phyloP scores from a whole-genome alignment of 208 protist species.

The Endotrypanum monterogeii region DNA sequence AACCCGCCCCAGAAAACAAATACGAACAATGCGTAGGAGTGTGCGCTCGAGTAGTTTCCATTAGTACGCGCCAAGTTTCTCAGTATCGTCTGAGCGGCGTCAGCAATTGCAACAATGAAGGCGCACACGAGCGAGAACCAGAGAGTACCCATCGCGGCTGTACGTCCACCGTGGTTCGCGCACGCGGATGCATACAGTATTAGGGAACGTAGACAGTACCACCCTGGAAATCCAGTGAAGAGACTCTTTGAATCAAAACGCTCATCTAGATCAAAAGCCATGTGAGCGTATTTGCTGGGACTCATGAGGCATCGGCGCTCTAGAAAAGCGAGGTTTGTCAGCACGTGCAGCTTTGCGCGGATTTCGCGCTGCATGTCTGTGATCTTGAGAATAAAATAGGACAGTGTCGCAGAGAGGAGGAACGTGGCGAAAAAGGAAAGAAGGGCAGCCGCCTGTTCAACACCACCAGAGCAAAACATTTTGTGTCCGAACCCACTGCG shows the following conservation, averaged over 20 bases:
- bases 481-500: constrained; percentile 49
- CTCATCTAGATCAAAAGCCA: constrained; percentile 68
- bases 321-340: constrained; percentile 71
- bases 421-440: constrained; percentile 57
- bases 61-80: constrained; percentile 18
- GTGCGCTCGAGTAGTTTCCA: constrained; percentile 50
- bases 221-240: constrained; percentile 72
- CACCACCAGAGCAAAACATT: constrained; percentile 44
- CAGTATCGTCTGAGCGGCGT: constrained; percentile 45
- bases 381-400: constrained; percentile 70
- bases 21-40: constrained; percentile 63
- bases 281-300: constrained; percentile 44
- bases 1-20: constrained; percentile 57
- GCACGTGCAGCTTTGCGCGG: constrained; percentile 59
- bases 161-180: constrained; percentile 68
- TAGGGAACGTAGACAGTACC: constrained; percentile 75
- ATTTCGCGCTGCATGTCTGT: constrained; percentile 85
- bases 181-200: constrained; percentile 71
- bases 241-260: constrained; percentile 48
- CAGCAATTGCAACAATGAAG: constrained; percentile 41
- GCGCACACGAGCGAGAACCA: constrained; percentile 45
- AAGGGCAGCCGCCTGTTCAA: constrained; percentile 41
- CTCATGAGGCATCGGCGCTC: constrained; percentile 63
- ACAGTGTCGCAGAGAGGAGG: constrained; percentile 51
- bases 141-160: constrained; percentile 58